Base-by-base conservation (phyloP, 495 filamentous ascomycete species). In the Apiosordaria backusii region DNA sequence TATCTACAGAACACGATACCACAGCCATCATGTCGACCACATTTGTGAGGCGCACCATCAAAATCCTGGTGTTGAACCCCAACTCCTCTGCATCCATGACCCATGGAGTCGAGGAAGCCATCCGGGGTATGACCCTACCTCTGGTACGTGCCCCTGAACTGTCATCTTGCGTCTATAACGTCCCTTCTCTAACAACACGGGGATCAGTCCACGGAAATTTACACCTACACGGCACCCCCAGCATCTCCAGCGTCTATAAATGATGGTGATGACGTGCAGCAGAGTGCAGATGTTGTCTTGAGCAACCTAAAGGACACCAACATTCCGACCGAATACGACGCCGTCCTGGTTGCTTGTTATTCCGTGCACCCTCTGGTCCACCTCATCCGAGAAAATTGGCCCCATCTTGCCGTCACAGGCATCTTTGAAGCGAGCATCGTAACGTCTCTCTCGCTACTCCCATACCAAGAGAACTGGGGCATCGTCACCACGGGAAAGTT, bases 61-160 rank as follows among this genome's bases (percentile, higher is more conserved):
- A 75, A 55, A 91, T 97, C 70, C 79, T 97, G 69, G 83, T 97
- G 68, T 86, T 97, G 76, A 97, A 98, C 72, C 94, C 94, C 35
- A 98, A 98, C 78, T 94, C 92, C 24, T 93, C 89, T 2, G 71
- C 78, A 50, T 81, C 86, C 58, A 97, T 98, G 93, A 97, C 93
- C 0, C 82, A 87, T 10, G 87, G 85, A 4, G 78, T 97, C 62
- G 84, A 83, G 59, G 84, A 87, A 0, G 82, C 92, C 2, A 79
- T 95, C 65, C 76, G 83, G 24, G 65, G 72, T n/a, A 75, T 89
- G 59, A 74, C 80, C 9, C 76, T 82, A 27, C 70, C 78, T 64
- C 75, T 80, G 57, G 87, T 88, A 62, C 67, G 64, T 35, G 26
- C 9, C 4, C 16, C 10, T 18, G 21, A 18, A 4, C 35, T 15